Conservation (phyloP, 78 protist genomes). For the Dictyostelium firmibasis region DNA sequence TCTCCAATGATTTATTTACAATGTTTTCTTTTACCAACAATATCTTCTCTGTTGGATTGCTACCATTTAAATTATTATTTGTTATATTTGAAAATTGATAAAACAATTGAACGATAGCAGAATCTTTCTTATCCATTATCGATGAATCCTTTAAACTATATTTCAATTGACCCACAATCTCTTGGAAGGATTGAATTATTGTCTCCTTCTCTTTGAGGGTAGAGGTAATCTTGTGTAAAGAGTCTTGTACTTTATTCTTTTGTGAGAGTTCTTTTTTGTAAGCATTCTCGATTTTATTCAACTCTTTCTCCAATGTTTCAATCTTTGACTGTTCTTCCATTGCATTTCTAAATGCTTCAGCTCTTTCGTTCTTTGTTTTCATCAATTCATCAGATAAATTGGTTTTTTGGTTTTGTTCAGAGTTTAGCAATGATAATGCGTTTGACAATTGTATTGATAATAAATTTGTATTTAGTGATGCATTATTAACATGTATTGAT, state of each 20-base stretch:
- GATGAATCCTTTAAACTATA: not conserved
- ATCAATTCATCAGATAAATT: constrained; percentile 22
- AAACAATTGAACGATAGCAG: not conserved
- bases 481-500: not conserved
- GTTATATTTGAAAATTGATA: not conserved
- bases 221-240: not conserved
- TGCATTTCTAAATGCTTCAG: not conserved
- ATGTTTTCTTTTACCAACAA: not conserved
- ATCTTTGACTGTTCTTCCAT: constrained; percentile 41
- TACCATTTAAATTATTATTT: too few species aligned
- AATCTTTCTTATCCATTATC: not conserved
- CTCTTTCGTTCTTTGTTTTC: constrained; percentile 5
- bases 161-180: not conserved
- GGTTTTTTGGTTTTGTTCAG: constrained; percentile 50
- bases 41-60: not conserved
- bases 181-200: not conserved
- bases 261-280: constrained; percentile 39
- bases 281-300: constrained; percentile 1
- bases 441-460: constrained; percentile 25
- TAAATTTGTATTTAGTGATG: not conserved
- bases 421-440: constrained; percentile 13
- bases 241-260: constrained; percentile 33
- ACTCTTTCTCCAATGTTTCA: constrained; percentile 28
- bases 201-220: constrained; percentile 43
- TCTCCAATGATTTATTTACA: constrained; percentile 17